Base-by-base conservation (phyloP, 805 yeast genomes). In the Brettanomyces nanus region DNA sequence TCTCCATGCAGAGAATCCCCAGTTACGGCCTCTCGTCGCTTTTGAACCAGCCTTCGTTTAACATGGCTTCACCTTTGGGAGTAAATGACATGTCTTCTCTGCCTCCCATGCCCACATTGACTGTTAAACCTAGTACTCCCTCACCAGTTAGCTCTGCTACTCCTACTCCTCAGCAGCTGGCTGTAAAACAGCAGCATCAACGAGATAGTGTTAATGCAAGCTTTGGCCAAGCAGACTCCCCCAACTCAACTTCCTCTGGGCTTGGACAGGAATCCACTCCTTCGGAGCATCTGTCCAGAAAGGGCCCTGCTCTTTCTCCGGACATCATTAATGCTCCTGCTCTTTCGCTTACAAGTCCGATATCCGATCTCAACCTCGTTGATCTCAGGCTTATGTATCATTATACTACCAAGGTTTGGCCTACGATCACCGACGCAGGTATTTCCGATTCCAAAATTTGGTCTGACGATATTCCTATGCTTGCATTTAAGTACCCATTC, bases 371-470 rank as follows among this genome's bases (percentile, higher is more conserved):
- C 34, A 83, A 85, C 57, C 65, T 83, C 71, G 63, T 82, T 23
- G 97, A 90, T 58, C 63, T 90, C 43, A 71, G 81, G 48, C 65
- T 90, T 33, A 83, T 90, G 76, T 83, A 85, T 57, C 95, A 89
- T 59, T 90, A 87, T 58, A 80, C 89, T 5, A 75, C 86, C 0
- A 77, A 73, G 28, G 96, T 87, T 4, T 83, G 95, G 60, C 77
- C 78, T 28, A 84, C 97, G 0, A 85, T 90, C 33, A 82, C 95
- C 0, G 86, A 80, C 2, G 94, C 96, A 1, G 95, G 95, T 2
- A 85, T 89, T 25, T 81, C 90, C 23, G 94, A 82, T 45, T 76
- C 80, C 22, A 75, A 80, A 45, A 81, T 89, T 28, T 90, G 97
- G 97, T 75, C 79, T 37, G 77, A 74, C 36, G 94, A 85, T 48